Evolutionary conservation across 148 eudicot genomes (phyloP), one percentile per base, ranked within the genome.

Genomic region (Camellia japonica): DNA sequence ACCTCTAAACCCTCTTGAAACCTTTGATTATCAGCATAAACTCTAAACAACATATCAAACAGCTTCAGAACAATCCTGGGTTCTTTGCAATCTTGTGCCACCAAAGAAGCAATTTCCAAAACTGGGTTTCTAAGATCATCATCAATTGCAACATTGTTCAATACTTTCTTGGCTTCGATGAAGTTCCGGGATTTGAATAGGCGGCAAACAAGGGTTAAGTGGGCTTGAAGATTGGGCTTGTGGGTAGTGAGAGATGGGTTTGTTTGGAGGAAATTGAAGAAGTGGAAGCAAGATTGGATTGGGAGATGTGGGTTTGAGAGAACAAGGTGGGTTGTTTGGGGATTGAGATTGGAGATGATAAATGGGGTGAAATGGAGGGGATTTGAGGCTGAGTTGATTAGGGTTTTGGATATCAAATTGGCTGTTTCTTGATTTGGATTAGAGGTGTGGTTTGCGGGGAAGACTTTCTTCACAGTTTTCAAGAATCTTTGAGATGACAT

Each of bases 21-120:
- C 83, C 83, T 83, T 80, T 74, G 69, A 78, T 81, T 86, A 83
- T 93, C 97, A 2, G 88, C 88, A 81, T 85, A 85, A 81, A 92
- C 91, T 83, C 97, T 87, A 80, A 95, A 84, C 82, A 95, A 71
- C 92, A 92, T 90, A 88, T 95, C 98, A 83, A 86, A 89, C 47
- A 87, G 72, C 79, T 92, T 88, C 9, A 49, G 82, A 20, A 58
- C 65, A 30, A 83, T 77, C 14, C 56, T 75, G 55, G 67, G 73
- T 20, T 83, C 86, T 46, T 58, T 60, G 64, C 87, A 86, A 74
- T 80, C 82, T 69, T 87, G 71, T 20, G 80, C 82, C 65, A 90
- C 84, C 71, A 91, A 46, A 60, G 81, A 82, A 55, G 58, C 88
- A 68, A 95, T 68, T 44, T 86, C 83, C 1, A 74, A 14, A 87